phyloP scores from a whole-genome alignment of 2,329 filamentous ascomycete genomes.

The Talaromyces sp. region DNA sequence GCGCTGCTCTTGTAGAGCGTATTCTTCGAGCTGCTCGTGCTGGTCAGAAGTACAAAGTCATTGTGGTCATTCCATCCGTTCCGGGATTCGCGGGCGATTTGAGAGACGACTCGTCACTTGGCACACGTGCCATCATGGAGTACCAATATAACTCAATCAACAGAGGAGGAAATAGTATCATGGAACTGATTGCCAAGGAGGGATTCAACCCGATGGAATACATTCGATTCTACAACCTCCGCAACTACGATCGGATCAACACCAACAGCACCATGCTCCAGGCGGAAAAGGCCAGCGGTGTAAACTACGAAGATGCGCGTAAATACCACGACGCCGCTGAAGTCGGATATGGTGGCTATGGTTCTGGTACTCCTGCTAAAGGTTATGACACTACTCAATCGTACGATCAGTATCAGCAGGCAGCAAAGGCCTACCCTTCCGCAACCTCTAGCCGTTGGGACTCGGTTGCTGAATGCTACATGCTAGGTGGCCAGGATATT shows the following conservation, averaged over 20 bases:
- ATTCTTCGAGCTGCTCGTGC: slow-evolving; percentile 77
- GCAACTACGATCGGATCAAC: slow-evolving; percentile 89
- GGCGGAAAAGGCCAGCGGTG: slow-evolving; percentile 42
- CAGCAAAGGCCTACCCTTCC: slow-evolving; percentile 50
- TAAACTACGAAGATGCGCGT: slow-evolving; percentile 45
- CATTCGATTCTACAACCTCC: slow-evolving; percentile 91
- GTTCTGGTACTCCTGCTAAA: slow-evolving; percentile 31
- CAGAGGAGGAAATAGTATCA: slow-evolving; percentile 87
- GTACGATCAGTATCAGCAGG: slow-evolving; percentile 70
- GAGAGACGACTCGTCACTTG: slow-evolving; percentile 74
- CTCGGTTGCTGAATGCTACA: slow-evolving; percentile 75
- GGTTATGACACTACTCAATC: slow-evolving; percentile 41
- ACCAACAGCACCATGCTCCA: slow-evolving; percentile 33
- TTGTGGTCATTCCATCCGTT: slow-evolving; percentile 84
- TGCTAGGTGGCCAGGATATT: slow-evolving; percentile 72
- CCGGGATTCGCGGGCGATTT: slow-evolving; percentile 93
- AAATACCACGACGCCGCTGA: slow-evolving; percentile 47
- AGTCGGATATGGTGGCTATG: slow-evolving; percentile 42
- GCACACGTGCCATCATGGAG: slow-evolving; percentile 94
- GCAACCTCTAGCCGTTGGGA: slow-evolving; percentile 62
- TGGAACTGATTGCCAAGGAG: slow-evolving; percentile 68
- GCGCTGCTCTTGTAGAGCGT: slow-evolving; percentile 87
- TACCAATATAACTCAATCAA: slow-evolving; percentile 98
- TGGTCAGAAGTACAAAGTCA: slow-evolving; percentile 81
- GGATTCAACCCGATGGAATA: slow-evolving; percentile 78